Percentiles rank a stretch among this genome's conserved stretches.
Conservation (phyloP, 805 yeast genomes). For the Cyberlindnera mrakii region DNA sequence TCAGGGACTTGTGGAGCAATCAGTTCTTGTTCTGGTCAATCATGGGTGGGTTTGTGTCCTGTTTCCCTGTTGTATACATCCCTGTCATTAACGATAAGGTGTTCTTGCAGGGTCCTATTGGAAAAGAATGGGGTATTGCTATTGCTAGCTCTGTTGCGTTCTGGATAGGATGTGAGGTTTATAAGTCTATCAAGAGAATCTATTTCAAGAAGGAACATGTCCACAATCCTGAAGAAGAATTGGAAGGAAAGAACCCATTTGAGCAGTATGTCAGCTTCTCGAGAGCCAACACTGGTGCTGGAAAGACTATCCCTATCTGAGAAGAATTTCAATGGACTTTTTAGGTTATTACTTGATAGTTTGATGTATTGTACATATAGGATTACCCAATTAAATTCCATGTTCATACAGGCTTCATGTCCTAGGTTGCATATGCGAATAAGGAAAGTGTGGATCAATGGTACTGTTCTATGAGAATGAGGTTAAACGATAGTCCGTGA, state of each 20-base stretch:
- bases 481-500: no score
- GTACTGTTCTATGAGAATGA: no score
- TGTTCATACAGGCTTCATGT: no score
- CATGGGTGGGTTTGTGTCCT: slow-evolving; percentile 58
- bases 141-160: slow-evolving; percentile 53
- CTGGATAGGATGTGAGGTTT: slow-evolving; percentile 55
- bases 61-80: slow-evolving; percentile 79
- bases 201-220: slow-evolving; percentile 35
- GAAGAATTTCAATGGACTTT: not conserved
- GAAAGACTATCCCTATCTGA: not conserved
- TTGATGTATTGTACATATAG: no score
- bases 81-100: slow-evolving; percentile 78
- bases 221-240: slow-evolving; percentile 56
- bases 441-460: no score
- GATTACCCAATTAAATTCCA: no score
- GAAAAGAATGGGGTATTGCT: slow-evolving; percentile 78
- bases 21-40: slow-evolving; percentile 80
- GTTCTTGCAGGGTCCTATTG: slow-evolving; percentile 64
- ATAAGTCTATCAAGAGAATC: slow-evolving; percentile 61
- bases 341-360: not conserved
- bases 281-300: slow-evolving; percentile 27
- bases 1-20: slow-evolving; percentile 64
- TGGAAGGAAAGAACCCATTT: slow-evolving; percentile 59
- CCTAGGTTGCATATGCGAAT: no score
- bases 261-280: slow-evolving; percentile 56